Evolutionary conservation across 257 asterid species (phyloP).

Genomic region (Ajuga chamaepitys): DNA sequence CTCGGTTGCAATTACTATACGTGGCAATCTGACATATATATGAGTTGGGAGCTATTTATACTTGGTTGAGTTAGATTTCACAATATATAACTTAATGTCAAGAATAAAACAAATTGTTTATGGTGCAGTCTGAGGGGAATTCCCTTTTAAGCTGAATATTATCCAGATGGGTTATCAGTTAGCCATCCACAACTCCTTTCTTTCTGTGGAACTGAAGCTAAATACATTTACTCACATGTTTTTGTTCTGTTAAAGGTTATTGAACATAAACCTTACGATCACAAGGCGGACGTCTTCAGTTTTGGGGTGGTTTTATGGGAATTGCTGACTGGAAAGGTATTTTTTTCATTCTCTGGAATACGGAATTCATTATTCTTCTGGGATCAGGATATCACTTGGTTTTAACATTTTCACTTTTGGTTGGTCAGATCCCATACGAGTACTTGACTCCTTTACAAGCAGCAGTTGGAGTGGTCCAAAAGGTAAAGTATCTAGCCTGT

Average conservation of each 20-base stretch:
- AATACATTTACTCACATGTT: conserved; percentile 14
- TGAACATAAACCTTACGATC: conserved; percentile 92
- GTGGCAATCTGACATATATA: neutral
- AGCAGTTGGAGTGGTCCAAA: conserved; percentile 96
- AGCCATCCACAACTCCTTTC: neutral
- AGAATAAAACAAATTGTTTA: neutral
- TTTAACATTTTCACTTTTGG: neutral
- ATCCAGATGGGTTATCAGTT: neutral
- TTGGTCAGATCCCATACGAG: conserved; percentile 85
- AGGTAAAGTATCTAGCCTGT: conserved; percentile 38
- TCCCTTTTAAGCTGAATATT: neutral
- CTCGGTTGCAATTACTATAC: neutral
- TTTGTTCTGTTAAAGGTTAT: conserved; percentile 61
- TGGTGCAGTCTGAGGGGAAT: neutral
- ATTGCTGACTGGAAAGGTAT: conserved; percentile 88
- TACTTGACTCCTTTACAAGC: conserved; percentile 95
- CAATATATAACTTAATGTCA: neutral
- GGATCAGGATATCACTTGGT: neutral
- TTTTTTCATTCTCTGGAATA: neutral
- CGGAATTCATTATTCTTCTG: neutral
- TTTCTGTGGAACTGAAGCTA: neutral
- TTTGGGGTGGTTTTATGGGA: conserved; percentile 95
- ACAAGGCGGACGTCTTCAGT: conserved; percentile 91
- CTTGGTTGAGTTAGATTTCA: neutral
- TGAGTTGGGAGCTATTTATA: neutral